Conservation (phyloP, 345 rosid species). For the Populus euphratica region DNA sequence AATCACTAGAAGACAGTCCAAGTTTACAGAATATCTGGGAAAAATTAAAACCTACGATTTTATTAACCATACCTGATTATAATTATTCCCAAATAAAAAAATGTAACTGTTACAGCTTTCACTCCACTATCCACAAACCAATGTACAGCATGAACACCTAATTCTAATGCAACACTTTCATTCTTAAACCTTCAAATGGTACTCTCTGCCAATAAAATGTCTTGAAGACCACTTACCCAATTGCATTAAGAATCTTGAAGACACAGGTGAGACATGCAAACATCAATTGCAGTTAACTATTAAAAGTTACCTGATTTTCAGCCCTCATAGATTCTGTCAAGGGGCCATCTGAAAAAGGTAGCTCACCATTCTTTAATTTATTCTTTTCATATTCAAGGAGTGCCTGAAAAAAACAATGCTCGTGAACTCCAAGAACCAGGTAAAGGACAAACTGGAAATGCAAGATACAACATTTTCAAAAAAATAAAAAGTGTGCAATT, state of each 20-base stretch:
- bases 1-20: background rate
- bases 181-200: too few species aligned
- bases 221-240: too few species aligned
- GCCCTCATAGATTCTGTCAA: conserved; percentile 19
- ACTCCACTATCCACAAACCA: too few species aligned
- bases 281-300: background rate
- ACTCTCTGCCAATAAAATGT: too few species aligned
- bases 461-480: background rate
- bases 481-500: background rate
- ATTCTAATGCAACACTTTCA: too few species aligned
- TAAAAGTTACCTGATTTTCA: conserved; percentile 27
- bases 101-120: too few species aligned
- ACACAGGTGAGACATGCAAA: background rate
- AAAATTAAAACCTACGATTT: background rate
- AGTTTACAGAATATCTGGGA: background rate
- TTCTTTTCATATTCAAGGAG: conserved; percentile 33
- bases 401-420: conserved; percentile 19
- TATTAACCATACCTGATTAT: too few species aligned
- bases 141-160: too few species aligned
- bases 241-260: background rate
- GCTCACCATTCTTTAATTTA: conserved; percentile 30
- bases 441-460: background rate
- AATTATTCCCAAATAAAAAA: too few species aligned
- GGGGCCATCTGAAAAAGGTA: conserved; percentile 26
- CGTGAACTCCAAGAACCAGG: background rate